Base-by-base conservation (phyloP, 75 land plant species). In the Chamaecyparis obtusa region DNA sequence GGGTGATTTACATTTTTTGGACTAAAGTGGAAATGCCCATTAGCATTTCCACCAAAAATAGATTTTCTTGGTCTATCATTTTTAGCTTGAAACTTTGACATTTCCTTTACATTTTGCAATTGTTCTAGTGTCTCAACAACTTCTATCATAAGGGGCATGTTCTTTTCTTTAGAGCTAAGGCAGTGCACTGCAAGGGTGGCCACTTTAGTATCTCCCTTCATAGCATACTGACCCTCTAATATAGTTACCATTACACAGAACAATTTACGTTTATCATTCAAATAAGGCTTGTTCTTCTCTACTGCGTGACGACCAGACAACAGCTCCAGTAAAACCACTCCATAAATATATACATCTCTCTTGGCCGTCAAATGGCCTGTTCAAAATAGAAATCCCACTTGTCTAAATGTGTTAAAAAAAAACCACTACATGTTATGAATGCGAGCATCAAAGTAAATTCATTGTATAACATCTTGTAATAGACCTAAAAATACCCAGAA, bases 331-430 rank as follows among this genome's bases (percentile, higher is more conserved):
- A 93, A 57, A 6, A 93, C 93, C 27, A 93, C 92, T 21, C 94
- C 94, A 83, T 90, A 93, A 72, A 91, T 88, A 67, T 91, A 93
- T 10, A 91, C 93, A 89, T 93, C 94, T 27, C 93, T 92, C 88
- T 89, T 93, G 41, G 90, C 89, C 17, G 90, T 85, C 33, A 93
- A 48, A 15, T 87, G 88, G 21, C 94, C 94, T 91, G 89, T 71
- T 77, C 9, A 17, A 77, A 77, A 77, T 36, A 71, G 75, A 30
- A 88, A 80, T 35, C 19, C 48, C 19, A 16, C 4, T 84, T 33
- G 9, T 33, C 16, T 17, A 84, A 48, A 84, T 48, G 37, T n/a
- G 60, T 43, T 3, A n/a, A 27, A 84, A 46, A 2, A 27, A 55
- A 2, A 55, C 21, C 35, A 84, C 0, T 9, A 71, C 75, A 8